Percentiles rank a stretch among this genome's conserved stretches.
Conservation (phyloP, 2,329 filamentous ascomycete genomes). For the Didymellaceae sp. region DNA sequence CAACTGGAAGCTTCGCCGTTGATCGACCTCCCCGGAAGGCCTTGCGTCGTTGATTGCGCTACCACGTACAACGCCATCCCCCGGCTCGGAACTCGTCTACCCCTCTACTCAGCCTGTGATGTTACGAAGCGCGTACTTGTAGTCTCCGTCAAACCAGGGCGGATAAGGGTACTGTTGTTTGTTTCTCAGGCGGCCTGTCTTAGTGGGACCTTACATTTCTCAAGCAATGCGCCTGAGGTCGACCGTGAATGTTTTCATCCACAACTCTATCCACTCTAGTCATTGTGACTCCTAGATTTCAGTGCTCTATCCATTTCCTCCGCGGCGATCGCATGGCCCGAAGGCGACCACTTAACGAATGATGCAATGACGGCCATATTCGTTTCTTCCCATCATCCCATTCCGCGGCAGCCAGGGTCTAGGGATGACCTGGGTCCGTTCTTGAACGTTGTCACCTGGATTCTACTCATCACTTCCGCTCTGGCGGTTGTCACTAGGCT, state of each 20-base stretch:
- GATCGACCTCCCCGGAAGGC: slow-evolving; percentile 21
- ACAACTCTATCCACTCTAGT: slow-evolving; percentile 18
- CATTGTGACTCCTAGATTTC: slow-evolving; percentile 8
- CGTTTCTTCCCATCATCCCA: slow-evolving; percentile 28
- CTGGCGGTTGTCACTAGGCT: slow-evolving; percentile 43
- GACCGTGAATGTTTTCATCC: slow-evolving; percentile 13
- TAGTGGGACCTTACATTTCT: slow-evolving; percentile 28
- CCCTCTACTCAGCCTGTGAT: slow-evolving; percentile 22
- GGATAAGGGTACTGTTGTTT: slow-evolving; percentile 27
- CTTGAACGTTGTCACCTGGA: slow-evolving; percentile 45
- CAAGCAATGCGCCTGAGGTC: slow-evolving; percentile 24
- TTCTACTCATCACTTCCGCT: slow-evolving; percentile 42
- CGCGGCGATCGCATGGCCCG: slow-evolving; percentile 1
- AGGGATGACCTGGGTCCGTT: slow-evolving; percentile 41
- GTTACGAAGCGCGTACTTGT: slow-evolving; percentile 19
- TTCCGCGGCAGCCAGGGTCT: slow-evolving; percentile 40
- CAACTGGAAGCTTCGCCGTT: slow-evolving; percentile 17
- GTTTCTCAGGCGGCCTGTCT: slow-evolving; percentile 16
- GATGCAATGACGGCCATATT: slow-evolving; percentile 40
- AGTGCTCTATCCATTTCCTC: slow-evolving; percentile 2
- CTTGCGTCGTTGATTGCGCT: slow-evolving; percentile 30
- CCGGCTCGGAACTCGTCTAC: slow-evolving; percentile 18
- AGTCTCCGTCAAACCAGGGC: slow-evolving; percentile 21
- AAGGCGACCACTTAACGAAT: slow-evolving; percentile 20
- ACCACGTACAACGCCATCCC: slow-evolving; percentile 26